Evolutionary conservation across 1,284 basidiomycete genomes (phyloP).

Genomic region (Ceratorhiza oryzae-sativae): DNA sequence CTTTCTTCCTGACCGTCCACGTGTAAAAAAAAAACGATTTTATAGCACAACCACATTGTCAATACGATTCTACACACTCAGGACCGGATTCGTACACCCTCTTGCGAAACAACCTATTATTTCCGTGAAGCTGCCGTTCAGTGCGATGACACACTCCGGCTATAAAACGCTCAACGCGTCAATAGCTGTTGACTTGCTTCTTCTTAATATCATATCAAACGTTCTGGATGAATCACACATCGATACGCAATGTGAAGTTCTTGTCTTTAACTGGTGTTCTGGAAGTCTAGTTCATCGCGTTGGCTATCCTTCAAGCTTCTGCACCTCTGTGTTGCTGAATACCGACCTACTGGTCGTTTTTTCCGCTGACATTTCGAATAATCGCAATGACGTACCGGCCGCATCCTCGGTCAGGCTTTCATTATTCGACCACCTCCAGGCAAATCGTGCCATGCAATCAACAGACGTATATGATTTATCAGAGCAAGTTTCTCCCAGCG

Average conservation of each 20-base stretch:
- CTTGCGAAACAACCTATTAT: background rate
- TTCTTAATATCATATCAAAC: background rate
- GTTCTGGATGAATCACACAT: background rate
- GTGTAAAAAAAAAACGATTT: too few relatives aligned
- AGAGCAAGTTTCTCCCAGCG: too few relatives aligned
- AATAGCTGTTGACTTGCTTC: background rate
- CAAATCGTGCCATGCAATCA: too few relatives aligned
- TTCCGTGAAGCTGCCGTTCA: background rate
- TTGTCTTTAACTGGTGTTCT: background rate
- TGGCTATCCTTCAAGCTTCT: background rate
- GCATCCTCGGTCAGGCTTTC: too few relatives aligned
- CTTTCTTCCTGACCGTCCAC: too few relatives aligned
- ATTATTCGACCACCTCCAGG: too few relatives aligned
- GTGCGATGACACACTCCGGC: background rate
- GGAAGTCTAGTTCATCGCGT: background rate
- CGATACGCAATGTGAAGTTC: background rate
- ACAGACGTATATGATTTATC: too few relatives aligned
- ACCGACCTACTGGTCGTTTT: background rate
- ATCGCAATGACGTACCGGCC: too few relatives aligned
- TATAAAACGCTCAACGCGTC: too few relatives aligned
- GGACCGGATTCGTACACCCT: conserved; percentile 2
- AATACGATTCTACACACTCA: background rate
- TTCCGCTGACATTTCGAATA: too few relatives aligned
- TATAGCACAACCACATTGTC: background rate
- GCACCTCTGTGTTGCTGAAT: background rate